phyloP scores from a whole-genome alignment of 2,329 filamentous ascomycete genomes.

The Cladosporium sp. region DNA sequence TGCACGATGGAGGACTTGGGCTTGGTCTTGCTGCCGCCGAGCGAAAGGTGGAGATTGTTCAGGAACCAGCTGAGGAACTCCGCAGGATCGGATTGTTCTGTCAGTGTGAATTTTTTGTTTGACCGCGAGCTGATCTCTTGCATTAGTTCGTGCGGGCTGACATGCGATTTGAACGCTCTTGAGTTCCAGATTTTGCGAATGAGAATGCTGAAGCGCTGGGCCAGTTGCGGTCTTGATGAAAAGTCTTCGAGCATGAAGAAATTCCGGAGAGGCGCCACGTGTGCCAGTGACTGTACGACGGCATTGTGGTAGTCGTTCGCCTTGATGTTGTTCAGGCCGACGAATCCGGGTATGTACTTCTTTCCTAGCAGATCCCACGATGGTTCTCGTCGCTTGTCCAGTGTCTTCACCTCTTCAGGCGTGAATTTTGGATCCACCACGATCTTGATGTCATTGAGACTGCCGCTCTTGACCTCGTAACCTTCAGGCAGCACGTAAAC shows the following conservation, averaged over 20 bases:
- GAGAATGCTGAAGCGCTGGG: conserved; percentile 79
- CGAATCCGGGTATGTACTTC: conserved; percentile 86
- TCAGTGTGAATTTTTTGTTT: conserved; percentile 87
- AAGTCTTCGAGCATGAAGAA: conserved; percentile 87
- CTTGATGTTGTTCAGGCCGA: conserved; percentile 99
- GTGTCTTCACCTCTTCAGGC: conserved; percentile 68
- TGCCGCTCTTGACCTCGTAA: conserved; percentile 92
- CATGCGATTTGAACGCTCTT: conserved; percentile 90
- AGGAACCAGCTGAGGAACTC: conserved; percentile 97
- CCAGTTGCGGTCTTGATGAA: conserved; percentile 67
- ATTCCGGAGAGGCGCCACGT: conserved; percentile 83
- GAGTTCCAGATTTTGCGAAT: conserved; percentile 98
- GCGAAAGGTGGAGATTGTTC: conserved; percentile 85
- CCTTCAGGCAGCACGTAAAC: conserved; percentile 92
- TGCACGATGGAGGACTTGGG: conserved; percentile 82
- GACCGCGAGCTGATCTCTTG: conserved; percentile 89
- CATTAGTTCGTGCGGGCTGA: conserved; percentile 92
- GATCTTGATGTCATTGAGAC: conserved; percentile 95
- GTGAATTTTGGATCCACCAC: conserved; percentile 87
- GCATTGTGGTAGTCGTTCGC: conserved; percentile 99
- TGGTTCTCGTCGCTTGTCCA: conserved; percentile 59
- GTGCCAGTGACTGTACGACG: conserved; percentile 81
- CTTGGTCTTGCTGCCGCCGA: conserved; percentile 84
- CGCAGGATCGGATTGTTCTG: conserved; percentile 85
- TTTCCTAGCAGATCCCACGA: conserved; percentile 75